phyloP scores from a whole-genome alignment of 345 rosid species.

The Anastatica hierochuntica region DNA sequence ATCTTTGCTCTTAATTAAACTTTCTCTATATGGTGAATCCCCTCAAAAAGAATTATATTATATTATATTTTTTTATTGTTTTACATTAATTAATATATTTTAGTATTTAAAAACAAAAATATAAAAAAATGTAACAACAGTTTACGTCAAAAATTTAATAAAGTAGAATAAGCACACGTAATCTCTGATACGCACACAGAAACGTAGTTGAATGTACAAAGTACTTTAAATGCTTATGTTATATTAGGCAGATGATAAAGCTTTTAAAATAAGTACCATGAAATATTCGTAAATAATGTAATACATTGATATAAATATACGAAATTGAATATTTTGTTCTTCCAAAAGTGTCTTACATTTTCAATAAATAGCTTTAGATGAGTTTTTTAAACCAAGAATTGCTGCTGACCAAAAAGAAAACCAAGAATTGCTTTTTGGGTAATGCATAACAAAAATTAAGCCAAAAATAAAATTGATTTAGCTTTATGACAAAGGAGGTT shows the following conservation, averaged over 20 bases:
- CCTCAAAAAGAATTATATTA: conserved; percentile 1
- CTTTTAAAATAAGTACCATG: conserved; percentile 15
- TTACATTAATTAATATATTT: not conserved
- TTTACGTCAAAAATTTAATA: conserved; percentile 21
- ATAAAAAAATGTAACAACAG: conserved; percentile 18
- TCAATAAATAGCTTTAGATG: conserved; percentile 6
- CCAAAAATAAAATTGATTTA: not conserved
- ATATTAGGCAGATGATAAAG: conserved; percentile 10
- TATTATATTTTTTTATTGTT: too few species aligned
- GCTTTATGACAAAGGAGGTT: conserved; percentile 14
- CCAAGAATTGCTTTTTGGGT: too few species aligned
- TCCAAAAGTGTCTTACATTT: conserved; percentile 10
- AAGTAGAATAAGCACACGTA: conserved; percentile 48
- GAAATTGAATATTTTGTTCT: not conserved
- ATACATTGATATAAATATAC: not conserved
- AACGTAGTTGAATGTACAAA: conserved; percentile 28
- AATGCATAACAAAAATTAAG: too few species aligned
- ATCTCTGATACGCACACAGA: conserved; percentile 26
- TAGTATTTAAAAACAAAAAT: too few species aligned
- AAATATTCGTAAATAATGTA: not conserved
- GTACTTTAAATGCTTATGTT: conserved; percentile 27
- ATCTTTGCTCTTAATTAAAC: conserved; percentile 53
- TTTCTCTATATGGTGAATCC: conserved; percentile 57
- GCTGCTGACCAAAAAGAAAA: too few species aligned
- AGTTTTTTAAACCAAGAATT: too few species aligned